These are phyloP conservation scores for Zanthoxylum bungeanum DNA, from an alignment of 345 rosid species.

Conservation along the genomic window DNA sequence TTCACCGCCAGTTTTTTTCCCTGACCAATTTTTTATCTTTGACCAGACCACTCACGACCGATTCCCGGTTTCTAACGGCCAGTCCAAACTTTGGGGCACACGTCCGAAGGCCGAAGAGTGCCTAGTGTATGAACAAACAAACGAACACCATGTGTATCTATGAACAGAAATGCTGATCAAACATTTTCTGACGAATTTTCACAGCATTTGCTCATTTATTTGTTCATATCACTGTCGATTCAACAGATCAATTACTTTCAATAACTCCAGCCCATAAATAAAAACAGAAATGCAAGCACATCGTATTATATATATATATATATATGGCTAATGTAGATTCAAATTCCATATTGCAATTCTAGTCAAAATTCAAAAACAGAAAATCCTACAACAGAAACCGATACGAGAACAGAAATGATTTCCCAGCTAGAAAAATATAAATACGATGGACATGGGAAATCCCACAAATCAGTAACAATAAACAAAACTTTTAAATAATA, in stretches of 20 bases:
- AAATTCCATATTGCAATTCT: neutral
- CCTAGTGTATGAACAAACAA: too few relatives aligned
- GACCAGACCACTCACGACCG: too few relatives aligned
- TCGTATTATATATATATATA: too few relatives aligned
- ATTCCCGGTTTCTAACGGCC: too few relatives aligned
- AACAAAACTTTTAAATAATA: constrained; percentile 36
- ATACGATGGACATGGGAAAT: constrained; percentile 14
- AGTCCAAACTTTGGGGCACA: too few relatives aligned
- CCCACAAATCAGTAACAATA: constrained; percentile 13
- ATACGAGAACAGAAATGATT: neutral
- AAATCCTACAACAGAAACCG: constrained; percentile 1
- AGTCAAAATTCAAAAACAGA: neutral
- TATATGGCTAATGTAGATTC: too few relatives aligned
- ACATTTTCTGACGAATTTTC: neutral
- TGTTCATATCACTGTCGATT: neutral
- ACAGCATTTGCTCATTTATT: too few relatives aligned
- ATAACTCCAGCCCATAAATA: neutral
- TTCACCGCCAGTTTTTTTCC: too few relatives aligned
- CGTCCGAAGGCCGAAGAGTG: too few relatives aligned
- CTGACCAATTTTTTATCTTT: too few relatives aligned
- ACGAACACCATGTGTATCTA: neutral
- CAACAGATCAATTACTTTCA: neutral
- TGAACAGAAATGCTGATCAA: neutral
- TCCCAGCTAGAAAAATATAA: constrained; percentile 8
- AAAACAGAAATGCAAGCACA: neutral